A percentile compares a stretch with the other conserved stretches of the same genome.
Conservation (phyloP, 192 early-diverging fungal genomes). For the Linnemannia schmuckeri region DNA sequence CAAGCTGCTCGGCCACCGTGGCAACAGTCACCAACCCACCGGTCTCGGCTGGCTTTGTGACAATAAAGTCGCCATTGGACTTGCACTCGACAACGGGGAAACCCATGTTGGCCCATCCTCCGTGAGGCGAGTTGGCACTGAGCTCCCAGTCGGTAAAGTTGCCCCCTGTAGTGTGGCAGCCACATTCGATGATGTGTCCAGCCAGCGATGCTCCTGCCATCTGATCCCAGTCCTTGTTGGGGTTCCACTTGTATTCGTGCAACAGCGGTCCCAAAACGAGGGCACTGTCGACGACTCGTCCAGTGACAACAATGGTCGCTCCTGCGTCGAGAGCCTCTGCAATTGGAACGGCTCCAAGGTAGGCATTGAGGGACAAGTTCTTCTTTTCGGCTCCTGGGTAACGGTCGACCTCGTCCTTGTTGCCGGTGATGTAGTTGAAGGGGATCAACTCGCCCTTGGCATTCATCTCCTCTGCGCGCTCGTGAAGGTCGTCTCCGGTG, state of each 20-base stretch:
- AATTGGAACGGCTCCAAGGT: conserved; percentile 69
- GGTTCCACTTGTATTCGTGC: conserved; percentile 72
- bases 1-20: conserved; percentile 73
- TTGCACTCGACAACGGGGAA: conserved; percentile 75
- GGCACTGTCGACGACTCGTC: conserved; percentile 76
- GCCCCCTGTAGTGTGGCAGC: conserved; percentile 76
- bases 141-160: conserved; percentile 79
- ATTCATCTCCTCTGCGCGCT: conserved; percentile 38
- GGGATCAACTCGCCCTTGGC: conserved; percentile 44
- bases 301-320: conserved; percentile 76
- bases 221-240: conserved; percentile 63
- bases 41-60: conserved; percentile 74
- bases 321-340: conserved; percentile 66
- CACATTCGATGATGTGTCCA: conserved; percentile 78
- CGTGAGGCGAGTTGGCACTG: conserved; percentile 62
- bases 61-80: conserved; percentile 64
- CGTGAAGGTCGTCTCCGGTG: conserved; percentile 71
- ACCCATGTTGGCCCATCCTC: conserved; percentile 76
- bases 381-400: conserved; percentile 64
- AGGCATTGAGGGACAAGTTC: conserved; percentile 74
- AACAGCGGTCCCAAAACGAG: conserved; percentile 73
- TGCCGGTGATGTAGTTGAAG: conserved; percentile 57
- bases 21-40: conserved; percentile 70
- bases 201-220: conserved; percentile 74
- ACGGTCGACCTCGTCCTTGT: conserved; percentile 60